phyloP scores from a whole-genome alignment of 495 filamentous ascomycete genomes.

The Tuber magnatum region DNA sequence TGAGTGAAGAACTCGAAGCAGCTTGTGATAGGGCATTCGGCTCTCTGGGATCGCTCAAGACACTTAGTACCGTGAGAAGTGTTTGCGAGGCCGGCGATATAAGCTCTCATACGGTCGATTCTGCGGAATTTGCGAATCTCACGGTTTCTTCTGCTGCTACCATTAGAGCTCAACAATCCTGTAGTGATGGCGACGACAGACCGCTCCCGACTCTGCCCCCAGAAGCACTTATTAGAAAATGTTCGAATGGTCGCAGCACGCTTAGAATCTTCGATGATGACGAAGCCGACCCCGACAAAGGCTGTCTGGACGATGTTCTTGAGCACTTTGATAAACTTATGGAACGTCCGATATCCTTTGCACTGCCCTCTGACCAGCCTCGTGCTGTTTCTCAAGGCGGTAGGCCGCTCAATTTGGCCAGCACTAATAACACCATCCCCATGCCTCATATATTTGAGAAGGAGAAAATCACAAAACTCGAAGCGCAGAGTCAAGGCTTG shows the following conservation, averaged over 20 bases:
- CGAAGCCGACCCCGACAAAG: slow-evolving; percentile 35
- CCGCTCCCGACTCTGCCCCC: slow-evolving; percentile 25
- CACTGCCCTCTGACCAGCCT: slow-evolving; percentile 29
- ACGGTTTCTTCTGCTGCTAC: neutral
- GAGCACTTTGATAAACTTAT: slow-evolving; percentile 58
- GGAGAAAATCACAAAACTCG: slow-evolving; percentile 13
- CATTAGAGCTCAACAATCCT: neutral
- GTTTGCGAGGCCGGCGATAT: slow-evolving; percentile 14
- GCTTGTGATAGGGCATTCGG: slow-evolving; percentile 65
- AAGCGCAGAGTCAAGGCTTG: slow-evolving; percentile 9
- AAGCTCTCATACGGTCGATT: neutral
- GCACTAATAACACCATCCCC: slow-evolving; percentile 5
- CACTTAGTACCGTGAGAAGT: slow-evolving; percentile 16
- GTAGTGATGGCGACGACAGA: neutral
- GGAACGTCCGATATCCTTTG: slow-evolving; percentile 29
- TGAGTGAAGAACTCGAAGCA: slow-evolving; percentile 28
- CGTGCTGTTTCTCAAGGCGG: slow-evolving; percentile 29
- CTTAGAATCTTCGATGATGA: slow-evolving; percentile 44
- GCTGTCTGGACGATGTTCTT: slow-evolving; percentile 54
- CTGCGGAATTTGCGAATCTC: neutral
- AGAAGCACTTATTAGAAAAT: slow-evolving; percentile 42
- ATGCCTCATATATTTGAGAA: neutral
- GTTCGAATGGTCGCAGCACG: slow-evolving; percentile 41
- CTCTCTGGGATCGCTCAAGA: slow-evolving; percentile 39
- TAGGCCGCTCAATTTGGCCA: slow-evolving; percentile 12